A percentile compares a stretch with the other conserved stretches of the same genome.
Conservation (phyloP, 2,329 filamentous ascomycete species). For the Acrocalymma vagum region DNA sequence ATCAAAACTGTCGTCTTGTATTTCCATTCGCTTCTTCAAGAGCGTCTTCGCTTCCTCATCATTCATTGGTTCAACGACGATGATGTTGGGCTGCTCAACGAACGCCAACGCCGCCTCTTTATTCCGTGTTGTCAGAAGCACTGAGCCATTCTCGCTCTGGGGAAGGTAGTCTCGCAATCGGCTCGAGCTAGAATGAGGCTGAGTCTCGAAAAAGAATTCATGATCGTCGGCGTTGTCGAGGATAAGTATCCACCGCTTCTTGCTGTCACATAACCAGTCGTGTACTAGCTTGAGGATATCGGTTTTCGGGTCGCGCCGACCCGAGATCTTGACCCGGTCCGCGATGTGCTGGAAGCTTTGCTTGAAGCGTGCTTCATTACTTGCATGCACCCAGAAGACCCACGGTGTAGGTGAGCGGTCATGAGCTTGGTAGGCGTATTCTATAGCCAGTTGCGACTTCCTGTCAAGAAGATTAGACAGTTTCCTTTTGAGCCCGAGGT, state of each 20-base stretch:
- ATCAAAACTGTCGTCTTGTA: not conserved
- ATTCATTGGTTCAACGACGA: slow-evolving; percentile 18
- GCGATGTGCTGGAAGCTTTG: slow-evolving; percentile 19
- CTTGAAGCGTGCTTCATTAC: slow-evolving; percentile 20
- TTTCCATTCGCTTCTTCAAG: slow-evolving; percentile 11
- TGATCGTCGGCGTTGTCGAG: slow-evolving; percentile 24
- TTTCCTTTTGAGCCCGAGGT: not conserved
- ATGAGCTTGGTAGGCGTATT: slow-evolving; percentile 24
- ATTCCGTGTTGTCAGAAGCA: slow-evolving; percentile 19
- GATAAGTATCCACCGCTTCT: slow-evolving; percentile 21
- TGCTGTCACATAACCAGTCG: slow-evolving; percentile 19
- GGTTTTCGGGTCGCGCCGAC: slow-evolving; percentile 13
- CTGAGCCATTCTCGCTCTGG: slow-evolving; percentile 11
- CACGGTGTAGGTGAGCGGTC: slow-evolving; percentile 22
- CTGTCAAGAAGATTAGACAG: slow-evolving; percentile 7
- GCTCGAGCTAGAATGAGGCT: no score
- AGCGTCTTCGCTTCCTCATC: slow-evolving; percentile 9
- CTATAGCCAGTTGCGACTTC: slow-evolving; percentile 27
- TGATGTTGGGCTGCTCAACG: slow-evolving; percentile 15
- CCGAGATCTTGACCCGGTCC: slow-evolving; percentile 13
- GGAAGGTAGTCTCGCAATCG: slow-evolving; percentile 13
- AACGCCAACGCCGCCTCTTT: slow-evolving; percentile 12
- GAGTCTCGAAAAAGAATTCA: slow-evolving; percentile 4
- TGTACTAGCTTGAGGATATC: slow-evolving; percentile 17
- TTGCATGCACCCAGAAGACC: slow-evolving; percentile 40